Conservation (phyloP, 345 rosid genomes). For the Psidium guajava region DNA sequence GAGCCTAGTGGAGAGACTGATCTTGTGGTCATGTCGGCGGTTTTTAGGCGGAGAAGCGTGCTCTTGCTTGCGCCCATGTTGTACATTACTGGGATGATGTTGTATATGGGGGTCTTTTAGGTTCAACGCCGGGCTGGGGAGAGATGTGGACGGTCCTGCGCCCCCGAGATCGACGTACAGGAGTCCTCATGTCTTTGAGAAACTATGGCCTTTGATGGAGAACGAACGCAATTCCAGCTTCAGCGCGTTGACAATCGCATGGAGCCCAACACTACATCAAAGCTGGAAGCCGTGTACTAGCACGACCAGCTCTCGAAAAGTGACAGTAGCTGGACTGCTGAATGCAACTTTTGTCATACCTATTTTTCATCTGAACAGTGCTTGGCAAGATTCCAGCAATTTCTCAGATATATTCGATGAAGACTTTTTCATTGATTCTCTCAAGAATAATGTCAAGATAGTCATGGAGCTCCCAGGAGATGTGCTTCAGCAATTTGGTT, state of each 20-base stretch:
- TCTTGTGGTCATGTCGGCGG: constrained; percentile 40
- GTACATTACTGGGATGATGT: constrained; percentile 77
- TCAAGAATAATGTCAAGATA: constrained; percentile 63
- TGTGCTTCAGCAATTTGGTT: constrained; percentile 63
- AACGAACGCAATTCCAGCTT: constrained; percentile 42
- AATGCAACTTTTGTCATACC: constrained; percentile 96
- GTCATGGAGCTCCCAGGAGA: constrained; percentile 74
- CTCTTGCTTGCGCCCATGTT: constrained; percentile 76
- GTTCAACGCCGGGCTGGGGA: constrained; percentile 50
- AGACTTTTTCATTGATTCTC: constrained; percentile 68
- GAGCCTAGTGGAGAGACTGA: constrained; percentile 47
- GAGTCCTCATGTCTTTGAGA: constrained; percentile 77
- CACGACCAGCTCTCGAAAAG: constrained; percentile 32
- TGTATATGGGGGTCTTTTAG: constrained; percentile 82
- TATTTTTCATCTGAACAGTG: constrained; percentile 80
- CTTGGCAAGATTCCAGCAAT: constrained; percentile 97
- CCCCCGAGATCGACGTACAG: constrained; percentile 75
- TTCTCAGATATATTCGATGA: constrained; percentile 93
- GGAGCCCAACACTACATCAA: constrained; percentile 44
- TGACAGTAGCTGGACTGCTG: constrained; percentile 87
- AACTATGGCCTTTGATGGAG: constrained; percentile 81
- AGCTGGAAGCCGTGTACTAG: constrained; percentile 61
- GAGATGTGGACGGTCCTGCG: constrained; percentile 20
- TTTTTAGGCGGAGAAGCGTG: constrained; percentile 61
- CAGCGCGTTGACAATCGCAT: constrained; percentile 51